Percentiles rank a stretch among this genome's conserved stretches.
These are phyloP conservation scores for Helicostylum pulchrum DNA, from an alignment of 192 early-diverging fungal genomes.

Conservation along the genomic window DNA sequence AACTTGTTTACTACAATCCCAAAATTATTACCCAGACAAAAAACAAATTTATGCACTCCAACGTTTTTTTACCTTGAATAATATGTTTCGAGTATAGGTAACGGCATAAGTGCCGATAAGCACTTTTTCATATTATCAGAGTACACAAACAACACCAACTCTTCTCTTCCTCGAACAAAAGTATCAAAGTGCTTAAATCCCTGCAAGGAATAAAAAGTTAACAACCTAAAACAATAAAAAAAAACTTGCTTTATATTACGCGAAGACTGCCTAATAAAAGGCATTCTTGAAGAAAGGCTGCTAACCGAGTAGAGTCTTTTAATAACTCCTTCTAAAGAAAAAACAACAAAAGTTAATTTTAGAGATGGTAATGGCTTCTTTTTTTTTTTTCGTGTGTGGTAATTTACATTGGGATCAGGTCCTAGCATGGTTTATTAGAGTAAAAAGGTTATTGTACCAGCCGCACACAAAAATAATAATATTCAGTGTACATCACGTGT, in stretches of 20 bases:
- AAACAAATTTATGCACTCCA: not conserved
- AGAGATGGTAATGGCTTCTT: no score
- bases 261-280: conserved; percentile 8
- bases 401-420: conserved; percentile 2
- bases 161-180: conserved; percentile 11
- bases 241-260: no score
- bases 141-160: conserved; percentile 1
- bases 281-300: conserved; percentile 8
- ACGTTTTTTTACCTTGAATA: conserved; percentile 6
- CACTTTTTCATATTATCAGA: not conserved
- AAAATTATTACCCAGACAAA: not conserved
- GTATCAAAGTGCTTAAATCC: conserved; percentile 9
- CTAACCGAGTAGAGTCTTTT: conserved; percentile 6
- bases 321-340: conserved; percentile 6
- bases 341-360: not conserved
- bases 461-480: no score
- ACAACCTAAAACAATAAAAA: no score
- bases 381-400: not conserved
- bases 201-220: not conserved
- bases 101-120: not conserved
- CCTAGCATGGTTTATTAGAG: conserved; percentile 4
- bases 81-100: conserved; percentile 6
- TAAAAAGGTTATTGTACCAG: not conserved
- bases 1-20: not conserved
- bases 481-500: no score